Evolutionary conservation across 441 rosid genomes (phyloP).

Genomic region (Eugenia klotzschiana): DNA sequence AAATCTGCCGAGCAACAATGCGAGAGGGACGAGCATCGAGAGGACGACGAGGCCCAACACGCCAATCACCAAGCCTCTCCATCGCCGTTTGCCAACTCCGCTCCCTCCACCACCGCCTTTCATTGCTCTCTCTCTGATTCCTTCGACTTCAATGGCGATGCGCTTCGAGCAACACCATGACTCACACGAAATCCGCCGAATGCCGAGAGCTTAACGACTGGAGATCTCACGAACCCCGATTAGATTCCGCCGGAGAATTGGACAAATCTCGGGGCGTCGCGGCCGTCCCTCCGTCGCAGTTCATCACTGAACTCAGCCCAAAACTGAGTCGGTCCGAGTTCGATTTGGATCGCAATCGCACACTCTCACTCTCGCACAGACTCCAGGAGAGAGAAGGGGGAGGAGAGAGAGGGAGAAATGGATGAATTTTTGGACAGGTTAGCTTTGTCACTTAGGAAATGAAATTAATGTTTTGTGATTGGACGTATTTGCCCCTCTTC

Average conservation of each 20-base stretch:
- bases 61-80: slow-evolving; percentile 59
- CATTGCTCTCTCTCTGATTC: slow-evolving; percentile 7
- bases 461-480: background rate
- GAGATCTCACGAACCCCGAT: background rate
- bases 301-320: background rate
- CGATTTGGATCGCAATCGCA: background rate
- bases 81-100: slow-evolving; percentile 44
- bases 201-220: background rate
- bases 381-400: background rate
- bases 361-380: background rate
- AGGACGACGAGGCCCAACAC: slow-evolving; percentile 74
- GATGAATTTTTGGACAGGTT: background rate
- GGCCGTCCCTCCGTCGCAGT: background rate
- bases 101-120: slow-evolving; percentile 32
- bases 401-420: background rate
- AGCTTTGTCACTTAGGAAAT: background rate
- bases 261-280: background rate
- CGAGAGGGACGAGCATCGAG: slow-evolving; percentile 93
- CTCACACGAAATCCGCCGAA: background rate
- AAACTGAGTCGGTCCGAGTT: background rate
- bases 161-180: background rate
- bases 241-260: background rate
- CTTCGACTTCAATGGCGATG: background rate
- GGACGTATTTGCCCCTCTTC: background rate
- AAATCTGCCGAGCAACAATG: slow-evolving; percentile 79